Base-by-base conservation (phyloP, 2,329 filamentous ascomycete species). In the Apiospora koreana region DNA sequence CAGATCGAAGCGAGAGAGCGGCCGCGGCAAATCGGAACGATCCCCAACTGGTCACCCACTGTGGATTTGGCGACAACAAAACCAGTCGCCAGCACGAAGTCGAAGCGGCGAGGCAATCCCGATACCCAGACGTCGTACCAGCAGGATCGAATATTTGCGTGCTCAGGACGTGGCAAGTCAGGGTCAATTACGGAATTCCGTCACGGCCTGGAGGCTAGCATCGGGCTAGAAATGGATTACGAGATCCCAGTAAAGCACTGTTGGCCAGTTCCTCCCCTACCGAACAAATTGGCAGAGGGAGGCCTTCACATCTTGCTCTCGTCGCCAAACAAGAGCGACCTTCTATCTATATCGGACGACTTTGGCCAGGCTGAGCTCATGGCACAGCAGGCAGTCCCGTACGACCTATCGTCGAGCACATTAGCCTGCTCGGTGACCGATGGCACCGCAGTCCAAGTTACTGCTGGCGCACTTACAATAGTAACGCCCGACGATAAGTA, bases 121-220 rank as follows among this genome's bases (percentile, higher is more conserved):
- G 69, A 69, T 65, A 67, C 71, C 72, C 70, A 74, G 76, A 70
- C 73, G 77, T 69, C 76, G 74, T 73, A 75, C 69, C 68, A 75
- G 38, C 83, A 83, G n/a, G 88, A 91, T 74, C 85, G 86, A 31
- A 77, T 94, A 18, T 94, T 93, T 79, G 87, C 88, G 28, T 91
- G 90, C 58, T 91, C 90, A 25, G 90, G 92, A 0, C 88, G 88
- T 73, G 90, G 90, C 0, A 80, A 82, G 1, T 86, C 85, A 41
- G 92, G 92, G 12, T 86, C 87, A 9, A 82, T 95, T 31, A 88
- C 89, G 3, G 92, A 95, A 76, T 84, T 93, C 72, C 87, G 92
- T 72, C 85, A 89, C 78, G 93, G 93, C 4, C 81, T 93, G 38
- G 89, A 92, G 75, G 93, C 92, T 23, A 89, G 87, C 69, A 88